Conservation (phyloP, 768 basidiomycete genomes). For the Clitopilus hobsonii region DNA sequence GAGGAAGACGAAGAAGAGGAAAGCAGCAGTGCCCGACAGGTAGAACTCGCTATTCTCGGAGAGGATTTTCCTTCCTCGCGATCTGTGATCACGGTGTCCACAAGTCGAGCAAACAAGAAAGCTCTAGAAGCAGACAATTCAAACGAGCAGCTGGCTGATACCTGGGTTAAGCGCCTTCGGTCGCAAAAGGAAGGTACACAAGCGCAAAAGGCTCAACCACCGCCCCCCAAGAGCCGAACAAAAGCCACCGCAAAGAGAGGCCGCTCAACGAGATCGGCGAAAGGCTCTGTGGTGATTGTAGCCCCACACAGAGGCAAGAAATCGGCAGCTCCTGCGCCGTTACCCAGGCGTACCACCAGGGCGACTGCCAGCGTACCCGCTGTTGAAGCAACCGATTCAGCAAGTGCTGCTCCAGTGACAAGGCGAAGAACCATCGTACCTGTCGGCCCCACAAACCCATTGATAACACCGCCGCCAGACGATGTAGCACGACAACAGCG, state of each 20-base stretch:
- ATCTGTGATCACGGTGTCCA: background rate
- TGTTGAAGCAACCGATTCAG: background rate
- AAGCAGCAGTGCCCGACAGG: background rate
- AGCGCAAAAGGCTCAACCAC: background rate
- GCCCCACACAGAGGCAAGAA: background rate
- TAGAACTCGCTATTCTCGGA: background rate
- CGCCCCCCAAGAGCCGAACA: background rate
- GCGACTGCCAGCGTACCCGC: background rate
- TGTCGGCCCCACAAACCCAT: background rate
- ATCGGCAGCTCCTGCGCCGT: background rate
- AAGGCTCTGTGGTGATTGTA: background rate
- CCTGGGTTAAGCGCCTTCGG: background rate
- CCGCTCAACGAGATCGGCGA: background rate
- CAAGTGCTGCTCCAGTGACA: background rate
- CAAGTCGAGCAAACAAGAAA: background rate
- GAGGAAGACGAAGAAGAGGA: background rate
- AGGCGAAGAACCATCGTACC: background rate
- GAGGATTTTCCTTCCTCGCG: background rate
- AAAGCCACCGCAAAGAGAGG: background rate
- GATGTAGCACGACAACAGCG: background rate
- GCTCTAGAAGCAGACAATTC: background rate
- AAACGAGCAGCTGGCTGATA: background rate
- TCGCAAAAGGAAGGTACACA: constrained; percentile 9
- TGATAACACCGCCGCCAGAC: background rate
- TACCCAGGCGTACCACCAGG: background rate